Evolutionary conservation across 2,329 filamentous ascomycete genomes (phyloP), one percentile per base, ranked within the genome.

Genomic region (Penicillium sp.): DNA sequence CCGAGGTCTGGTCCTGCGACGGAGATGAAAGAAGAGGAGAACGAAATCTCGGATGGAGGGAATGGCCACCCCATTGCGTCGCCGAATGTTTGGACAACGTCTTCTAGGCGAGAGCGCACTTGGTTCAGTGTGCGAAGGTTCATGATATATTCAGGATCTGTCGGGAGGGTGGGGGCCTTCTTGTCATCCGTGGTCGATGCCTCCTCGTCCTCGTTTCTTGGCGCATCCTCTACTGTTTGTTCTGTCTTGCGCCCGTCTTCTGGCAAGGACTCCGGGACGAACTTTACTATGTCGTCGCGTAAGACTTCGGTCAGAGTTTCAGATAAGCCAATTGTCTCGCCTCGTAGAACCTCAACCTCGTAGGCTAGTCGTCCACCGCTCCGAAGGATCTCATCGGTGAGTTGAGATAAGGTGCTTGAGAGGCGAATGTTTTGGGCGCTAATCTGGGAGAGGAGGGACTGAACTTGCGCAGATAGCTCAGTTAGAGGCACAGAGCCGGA

Each of bases 61-160:
- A 97, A 85, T 1, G 90, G 88, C 81, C 96, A 97, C 64, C 95
- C 88, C 90, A 97, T 96, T 30, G 94, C 93, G 64, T 95, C 88
- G 38, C 92, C 93, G 71, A 99, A 99, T 1, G 87, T 88, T 71
- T 90, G 89, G 67, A 97, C 91, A 23, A 97, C 92, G 1, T 86
- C 83, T 61, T 97, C 92, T 14, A 99, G 81, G n/a, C 91, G 88
- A 1, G 84, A 77, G 47, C 92, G 89, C 27, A 97, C 91, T 39
- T 88, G 82, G 3, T 88, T 90, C 35, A 99, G 80, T 13, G 88
- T 95, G 62, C 90, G 89, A 51, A 99, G 80, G 61, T 91, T 87
- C 47, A 82, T 82, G 60, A 97, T 87, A 71, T 88, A 90, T 30
- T 80, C 76, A 1, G 88, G 88, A 53, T 88, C 84, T 18, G 57